Conservation (phyloP, 495 filamentous ascomycete species). For the Niebla homalea region DNA sequence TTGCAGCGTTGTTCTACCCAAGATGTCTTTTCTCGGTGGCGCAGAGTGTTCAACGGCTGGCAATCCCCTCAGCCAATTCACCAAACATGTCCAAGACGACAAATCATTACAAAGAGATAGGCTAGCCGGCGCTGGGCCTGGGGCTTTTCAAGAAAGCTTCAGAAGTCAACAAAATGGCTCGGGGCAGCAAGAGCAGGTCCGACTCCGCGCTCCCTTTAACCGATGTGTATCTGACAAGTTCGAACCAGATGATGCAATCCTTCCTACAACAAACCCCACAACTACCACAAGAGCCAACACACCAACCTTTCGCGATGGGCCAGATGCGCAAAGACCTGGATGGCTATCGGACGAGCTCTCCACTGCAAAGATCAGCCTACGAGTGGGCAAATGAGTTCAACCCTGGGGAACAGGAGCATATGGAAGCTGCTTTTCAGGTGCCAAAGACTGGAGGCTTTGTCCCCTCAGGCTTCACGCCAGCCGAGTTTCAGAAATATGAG, state of each 20-base stretch:
- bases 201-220: slow-evolving; percentile 3
- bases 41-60: slow-evolving; percentile 93
- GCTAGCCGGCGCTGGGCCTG: slow-evolving; percentile 57
- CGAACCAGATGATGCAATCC: slow-evolving; percentile 71
- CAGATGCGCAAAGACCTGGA: slow-evolving; percentile 54
- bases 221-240: not conserved
- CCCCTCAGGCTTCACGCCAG: slow-evolving; percentile 56
- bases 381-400: slow-evolving; percentile 63
- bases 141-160: slow-evolving; percentile 49
- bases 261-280: slow-evolving; percentile 67
- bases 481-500: slow-evolving; percentile 78
- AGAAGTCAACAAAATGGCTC: slow-evolving; percentile 46
- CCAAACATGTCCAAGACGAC: slow-evolving; percentile 88
- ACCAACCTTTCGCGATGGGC: slow-evolving; percentile 54
- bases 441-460: slow-evolving; percentile 30
- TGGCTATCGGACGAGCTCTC: slow-evolving; percentile 42
- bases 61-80: slow-evolving; percentile 93
- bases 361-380: slow-evolving; percentile 39
- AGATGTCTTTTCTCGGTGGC: slow-evolving; percentile 88
- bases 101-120: slow-evolving; percentile 86
- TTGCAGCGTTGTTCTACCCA: not conserved
- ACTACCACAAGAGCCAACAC: slow-evolving; percentile 33
- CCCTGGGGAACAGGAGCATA: slow-evolving; percentile 52
- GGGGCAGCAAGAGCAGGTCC: slow-evolving; percentile 46
- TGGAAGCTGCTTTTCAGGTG: slow-evolving; percentile 67